Evolutionary conservation across 805 yeast species (phyloP).

Genomic region (Metschnikowia cubensis): DNA sequence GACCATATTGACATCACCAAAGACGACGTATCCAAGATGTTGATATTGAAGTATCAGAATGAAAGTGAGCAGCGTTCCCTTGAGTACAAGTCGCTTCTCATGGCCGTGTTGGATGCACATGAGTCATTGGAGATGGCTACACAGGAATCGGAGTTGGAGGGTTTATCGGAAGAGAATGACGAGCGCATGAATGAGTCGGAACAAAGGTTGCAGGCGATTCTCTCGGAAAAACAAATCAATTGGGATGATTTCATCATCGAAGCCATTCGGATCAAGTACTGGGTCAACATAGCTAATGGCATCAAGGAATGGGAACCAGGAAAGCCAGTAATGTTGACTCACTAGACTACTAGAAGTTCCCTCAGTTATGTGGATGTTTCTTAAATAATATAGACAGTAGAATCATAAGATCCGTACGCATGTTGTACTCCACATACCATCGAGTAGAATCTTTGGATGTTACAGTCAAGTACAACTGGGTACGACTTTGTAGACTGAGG

Average conservation of each 20-base stretch:
- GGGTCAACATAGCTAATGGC: slow-evolving; percentile 73
- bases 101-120: slow-evolving; percentile 79
- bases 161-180: slow-evolving; percentile 53
- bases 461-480: no score
- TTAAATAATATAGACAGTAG: no score
- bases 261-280: slow-evolving; percentile 74
- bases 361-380: background rate
- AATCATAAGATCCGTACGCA: no score
- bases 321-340: slow-evolving; percentile 60
- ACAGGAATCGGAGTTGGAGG: slow-evolving; percentile 53
- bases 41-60: slow-evolving; percentile 40
- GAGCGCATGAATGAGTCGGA: slow-evolving; percentile 49
- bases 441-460: no score
- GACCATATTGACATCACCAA: slow-evolving; percentile 47
- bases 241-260: slow-evolving; percentile 59
- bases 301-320: slow-evolving; percentile 78
- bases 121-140: slow-evolving; percentile 72
- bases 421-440: no score
- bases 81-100: slow-evolving; percentile 52
- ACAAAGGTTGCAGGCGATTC: slow-evolving; percentile 42
- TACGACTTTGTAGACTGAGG: no score
- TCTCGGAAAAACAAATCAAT: slow-evolving; percentile 36
- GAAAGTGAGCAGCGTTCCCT: slow-evolving; percentile 28
- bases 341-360: slow-evolving; percentile 27
- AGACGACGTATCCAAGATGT: slow-evolving; percentile 49